These are phyloP conservation scores for Lentinula raphanica DNA, from an alignment of 768 basidiomycete species.

Conservation along the genomic window DNA sequence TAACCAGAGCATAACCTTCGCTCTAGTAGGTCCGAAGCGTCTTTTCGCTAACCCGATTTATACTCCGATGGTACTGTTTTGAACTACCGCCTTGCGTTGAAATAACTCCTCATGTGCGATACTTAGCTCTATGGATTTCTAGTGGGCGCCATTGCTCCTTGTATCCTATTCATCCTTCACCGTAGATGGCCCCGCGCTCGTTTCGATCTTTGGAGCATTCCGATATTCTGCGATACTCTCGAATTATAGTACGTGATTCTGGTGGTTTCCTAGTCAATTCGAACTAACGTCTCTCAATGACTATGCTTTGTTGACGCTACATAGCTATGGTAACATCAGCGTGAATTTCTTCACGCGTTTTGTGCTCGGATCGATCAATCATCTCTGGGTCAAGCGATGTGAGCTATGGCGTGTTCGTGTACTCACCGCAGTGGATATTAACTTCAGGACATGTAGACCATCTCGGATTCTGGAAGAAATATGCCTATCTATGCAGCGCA, in stretches of 20 bases:
- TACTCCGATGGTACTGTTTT: constrained; percentile 13
- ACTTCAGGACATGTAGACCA: not conserved
- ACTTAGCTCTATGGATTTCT: constrained; percentile 20
- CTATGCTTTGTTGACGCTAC: too few species aligned
- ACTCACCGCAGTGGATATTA: not conserved
- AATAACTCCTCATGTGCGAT: not conserved
- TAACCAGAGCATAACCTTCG: constrained; percentile 22
- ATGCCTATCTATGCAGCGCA: constrained; percentile 18
- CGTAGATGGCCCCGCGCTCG: constrained; percentile 15
- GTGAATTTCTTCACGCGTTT: constrained; percentile 16
- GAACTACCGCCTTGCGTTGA: not conserved
- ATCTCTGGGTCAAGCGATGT: constrained; percentile 20
- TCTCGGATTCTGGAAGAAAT: constrained; percentile 22
- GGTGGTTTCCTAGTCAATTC: not conserved
- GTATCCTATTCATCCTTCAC: constrained; percentile 16
- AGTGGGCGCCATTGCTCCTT: constrained; percentile 16
- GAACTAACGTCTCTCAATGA: not conserved
- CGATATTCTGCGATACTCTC: constrained; percentile 18
- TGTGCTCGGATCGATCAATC: constrained; percentile 19
- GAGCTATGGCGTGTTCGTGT: not conserved
- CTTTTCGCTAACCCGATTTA: constrained; percentile 19
- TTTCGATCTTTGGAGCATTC: constrained; percentile 18
- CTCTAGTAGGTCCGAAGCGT: constrained; percentile 18
- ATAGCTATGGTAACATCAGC: constrained; percentile 19
- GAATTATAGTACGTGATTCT: constrained; percentile 9